Conservation (phyloP, 176 grass and related monocot species). For the Musa acuminata region DNA sequence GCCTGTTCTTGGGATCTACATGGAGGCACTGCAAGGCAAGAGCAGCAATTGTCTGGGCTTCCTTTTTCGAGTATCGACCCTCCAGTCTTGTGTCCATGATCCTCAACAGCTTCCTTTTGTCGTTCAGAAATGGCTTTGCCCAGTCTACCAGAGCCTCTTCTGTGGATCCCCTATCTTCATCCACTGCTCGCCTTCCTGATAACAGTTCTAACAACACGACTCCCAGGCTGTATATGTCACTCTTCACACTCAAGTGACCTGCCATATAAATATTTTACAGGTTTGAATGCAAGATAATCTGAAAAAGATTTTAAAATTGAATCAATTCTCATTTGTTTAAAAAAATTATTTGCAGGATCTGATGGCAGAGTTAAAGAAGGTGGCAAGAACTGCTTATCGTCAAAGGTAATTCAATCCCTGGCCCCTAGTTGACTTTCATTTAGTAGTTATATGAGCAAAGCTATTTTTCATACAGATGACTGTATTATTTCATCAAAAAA, state of each 20-base stretch:
- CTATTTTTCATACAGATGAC: too few species aligned
- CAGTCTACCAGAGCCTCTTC: slow-evolving; percentile 66
- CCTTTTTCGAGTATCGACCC: slow-evolving; percentile 75
- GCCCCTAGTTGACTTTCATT: too few species aligned
- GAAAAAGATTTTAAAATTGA: background rate
- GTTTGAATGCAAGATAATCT: background rate
- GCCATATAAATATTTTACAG: background rate
- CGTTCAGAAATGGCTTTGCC: slow-evolving; percentile 47
- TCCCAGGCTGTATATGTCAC: slow-evolving; percentile 78
- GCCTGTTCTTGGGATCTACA: slow-evolving; percentile 49
- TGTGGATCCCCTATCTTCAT: slow-evolving; percentile 20
- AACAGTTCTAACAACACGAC: slow-evolving; percentile 71
- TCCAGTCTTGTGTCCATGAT: slow-evolving; percentile 84
- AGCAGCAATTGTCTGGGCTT: slow-evolving; percentile 47
- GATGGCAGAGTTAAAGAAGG: too few species aligned
- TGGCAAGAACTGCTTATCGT: too few species aligned
- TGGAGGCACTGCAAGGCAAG: slow-evolving; percentile 52
- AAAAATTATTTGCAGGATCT: too few species aligned
- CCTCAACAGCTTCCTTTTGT: slow-evolving; percentile 44
- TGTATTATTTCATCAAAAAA: too few species aligned
- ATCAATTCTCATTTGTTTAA: background rate
- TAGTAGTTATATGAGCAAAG: too few species aligned
- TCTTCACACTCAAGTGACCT: slow-evolving; percentile 74
- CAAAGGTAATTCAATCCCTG: too few species aligned
- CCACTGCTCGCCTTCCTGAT: slow-evolving; percentile 48